These are phyloP conservation scores for Ustulina deusta DNA, from an alignment of 2,329 filamentous ascomycete species.

Conservation along the genomic window DNA sequence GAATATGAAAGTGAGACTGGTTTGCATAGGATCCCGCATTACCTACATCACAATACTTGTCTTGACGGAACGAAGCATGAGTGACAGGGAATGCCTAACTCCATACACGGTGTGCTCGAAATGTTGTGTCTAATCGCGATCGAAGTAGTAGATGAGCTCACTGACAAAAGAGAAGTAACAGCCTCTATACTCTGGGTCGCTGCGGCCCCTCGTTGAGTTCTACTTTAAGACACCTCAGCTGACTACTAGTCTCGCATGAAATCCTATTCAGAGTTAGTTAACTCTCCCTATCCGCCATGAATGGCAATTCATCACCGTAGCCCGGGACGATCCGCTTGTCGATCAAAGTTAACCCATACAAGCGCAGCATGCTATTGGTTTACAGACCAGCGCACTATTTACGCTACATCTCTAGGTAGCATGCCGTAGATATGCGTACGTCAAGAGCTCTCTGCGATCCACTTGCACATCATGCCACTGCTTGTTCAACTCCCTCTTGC, in stretches of 20 bases:
- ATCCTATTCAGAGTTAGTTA: background rate
- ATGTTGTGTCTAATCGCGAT: background rate
- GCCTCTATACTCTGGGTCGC: constrained; percentile 5
- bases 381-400: background rate
- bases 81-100: background rate
- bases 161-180: background rate
- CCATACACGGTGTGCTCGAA: background rate
- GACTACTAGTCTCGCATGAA: background rate
- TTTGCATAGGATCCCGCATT: background rate
- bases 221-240: constrained; percentile 15
- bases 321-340: constrained; percentile 34
- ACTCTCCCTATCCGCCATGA: background rate
- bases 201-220: background rate
- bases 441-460: background rate
- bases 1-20: background rate
- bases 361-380: constrained; percentile 14
- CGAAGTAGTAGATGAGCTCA: background rate
- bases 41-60: constrained; percentile 18
- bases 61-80: background rate
- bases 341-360: constrained; percentile 14
- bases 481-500: background rate
- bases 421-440: background rate
- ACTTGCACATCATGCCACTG: background rate
- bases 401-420: background rate
- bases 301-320: constrained; percentile 2